Percentiles rank a stretch among this genome's conserved stretches.
phyloP scores from a whole-genome alignment of 257 asterid species.

The Orobanche coerulescens region DNA sequence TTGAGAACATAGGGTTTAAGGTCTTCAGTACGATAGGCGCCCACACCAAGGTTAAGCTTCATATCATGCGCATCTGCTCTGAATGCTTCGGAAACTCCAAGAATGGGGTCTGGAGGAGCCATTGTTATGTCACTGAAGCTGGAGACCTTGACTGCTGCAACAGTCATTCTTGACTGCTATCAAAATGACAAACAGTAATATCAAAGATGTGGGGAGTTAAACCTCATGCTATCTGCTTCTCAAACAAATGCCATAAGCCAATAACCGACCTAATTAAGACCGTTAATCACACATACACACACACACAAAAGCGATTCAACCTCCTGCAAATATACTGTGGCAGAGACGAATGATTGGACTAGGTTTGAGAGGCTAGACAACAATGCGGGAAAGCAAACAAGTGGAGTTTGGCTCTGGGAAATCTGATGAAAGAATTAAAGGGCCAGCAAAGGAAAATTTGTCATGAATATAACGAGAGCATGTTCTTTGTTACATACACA shows the following conservation, averaged over 20 bases:
- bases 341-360: background rate
- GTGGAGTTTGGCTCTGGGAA: background rate
- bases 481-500: background rate
- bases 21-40: conserved; percentile 95
- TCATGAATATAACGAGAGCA: background rate
- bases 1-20: conserved; percentile 96
- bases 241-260: background rate
- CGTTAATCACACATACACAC: background rate
- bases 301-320: background rate
- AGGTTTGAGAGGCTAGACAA: background rate
- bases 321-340: conserved; percentile 4
- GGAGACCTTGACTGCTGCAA: conserved; percentile 57
- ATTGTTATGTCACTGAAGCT: conserved; percentile 57
- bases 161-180: conserved; percentile 51
- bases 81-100: conserved; percentile 96
- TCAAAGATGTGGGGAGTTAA: background rate
- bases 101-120: conserved; percentile 99
- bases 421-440: background rate
- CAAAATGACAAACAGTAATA: conserved; percentile 13
- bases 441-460: background rate
- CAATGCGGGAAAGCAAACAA: background rate
- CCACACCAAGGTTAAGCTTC: conserved; percentile 95
- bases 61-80: conserved; percentile 75
- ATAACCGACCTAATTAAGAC: background rate
- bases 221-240: background rate